Percentiles rank a stretch among this genome's conserved stretches.
These are phyloP conservation scores for Aspergillus kassunensis DNA, from an alignment of 495 filamentous ascomycete genomes.

Conservation along the genomic window DNA sequence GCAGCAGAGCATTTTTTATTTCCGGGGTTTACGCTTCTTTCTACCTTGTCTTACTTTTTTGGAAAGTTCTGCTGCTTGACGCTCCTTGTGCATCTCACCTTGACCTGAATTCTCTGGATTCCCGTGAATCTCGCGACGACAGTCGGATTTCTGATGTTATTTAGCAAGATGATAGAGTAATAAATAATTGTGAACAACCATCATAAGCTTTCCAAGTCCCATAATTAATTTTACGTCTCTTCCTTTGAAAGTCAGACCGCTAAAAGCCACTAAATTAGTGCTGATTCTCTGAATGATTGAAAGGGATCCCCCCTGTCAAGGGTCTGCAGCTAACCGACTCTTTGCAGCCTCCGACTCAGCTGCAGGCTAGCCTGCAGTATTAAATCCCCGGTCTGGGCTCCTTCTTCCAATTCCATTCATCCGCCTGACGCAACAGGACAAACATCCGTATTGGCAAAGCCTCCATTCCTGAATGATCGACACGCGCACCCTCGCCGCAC, in stretches of 20 bases:
- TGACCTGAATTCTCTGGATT: slow-evolving; percentile 10
- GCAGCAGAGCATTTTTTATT: slow-evolving; percentile 13
- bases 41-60: slow-evolving; percentile 12
- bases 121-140: slow-evolving; percentile 7
- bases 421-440: background rate
- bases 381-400: background rate
- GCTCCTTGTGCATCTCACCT: slow-evolving; percentile 4
- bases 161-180: slow-evolving; percentile 7
- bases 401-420: background rate
- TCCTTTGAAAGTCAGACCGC: background rate
- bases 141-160: slow-evolving; percentile 7
- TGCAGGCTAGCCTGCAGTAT: background rate
- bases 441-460: no score
- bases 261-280: background rate
- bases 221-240: no score
- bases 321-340: slow-evolving; percentile 9
- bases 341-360: background rate
- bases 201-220: no score
- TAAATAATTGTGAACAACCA: background rate
- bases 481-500: no score
- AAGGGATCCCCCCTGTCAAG: background rate
- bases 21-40: slow-evolving; percentile 9
- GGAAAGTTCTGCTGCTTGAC: slow-evolving; percentile 10
- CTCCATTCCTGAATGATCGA: no score
- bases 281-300: no score